Base-by-base conservation (phyloP, 108 stramenopile genomes). In the Stephanodiscus triporus region DNA sequence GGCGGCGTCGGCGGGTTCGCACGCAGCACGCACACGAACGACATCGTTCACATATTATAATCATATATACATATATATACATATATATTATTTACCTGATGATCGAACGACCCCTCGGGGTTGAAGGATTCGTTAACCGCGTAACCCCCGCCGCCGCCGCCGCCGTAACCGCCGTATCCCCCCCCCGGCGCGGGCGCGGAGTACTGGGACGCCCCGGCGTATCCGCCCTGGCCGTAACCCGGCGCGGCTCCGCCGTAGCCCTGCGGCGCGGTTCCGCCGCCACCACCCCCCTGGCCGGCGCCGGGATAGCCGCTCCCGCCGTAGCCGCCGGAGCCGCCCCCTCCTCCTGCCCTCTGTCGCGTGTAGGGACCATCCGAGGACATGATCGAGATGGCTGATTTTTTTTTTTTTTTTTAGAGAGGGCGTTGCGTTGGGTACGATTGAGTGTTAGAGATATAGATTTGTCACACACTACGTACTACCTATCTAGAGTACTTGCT, bases 281-380 rank as follows among this genome's bases (percentile, higher is more conserved):
- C n/a, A n/a, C n/a, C n/a, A n/a, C n/a, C n/a, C n/a, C n/a, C n/a
- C n/a, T n/a, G n/a, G n/a, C n/a, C n/a, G n/a, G n/a, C n/a, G 23
- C 68, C 84, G 26, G 83, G 83, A 54, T 78, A 76, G 8, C 81
- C 84, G 38, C 78, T 78, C n/a, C n/a, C n/a, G n/a, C n/a, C n/a
- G n/a, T n/a, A n/a, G n/a, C n/a, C n/a, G n/a, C n/a, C n/a, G n/a
- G n/a, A n/a, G 20, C 81, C 86, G 29, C 89, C 66, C 58, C 86
- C 89, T 62, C 88, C 71, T 43, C 81, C 84, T 61, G 73, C 90
- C 14, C 87, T 87, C 63, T 89, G 86, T 54, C 92, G 76, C 54
- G 88, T 89, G 86, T 93, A 93, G 36, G 92, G 92, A 51, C 92
- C 92, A 58, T 89, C 87, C 36, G 92, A 93, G 6, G 58, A 59